Evolutionary conservation across 2,329 filamentous ascomycete species (phyloP), one percentile per base, ranked within the genome.

Genomic region (Incumbomyces lentus): DNA sequence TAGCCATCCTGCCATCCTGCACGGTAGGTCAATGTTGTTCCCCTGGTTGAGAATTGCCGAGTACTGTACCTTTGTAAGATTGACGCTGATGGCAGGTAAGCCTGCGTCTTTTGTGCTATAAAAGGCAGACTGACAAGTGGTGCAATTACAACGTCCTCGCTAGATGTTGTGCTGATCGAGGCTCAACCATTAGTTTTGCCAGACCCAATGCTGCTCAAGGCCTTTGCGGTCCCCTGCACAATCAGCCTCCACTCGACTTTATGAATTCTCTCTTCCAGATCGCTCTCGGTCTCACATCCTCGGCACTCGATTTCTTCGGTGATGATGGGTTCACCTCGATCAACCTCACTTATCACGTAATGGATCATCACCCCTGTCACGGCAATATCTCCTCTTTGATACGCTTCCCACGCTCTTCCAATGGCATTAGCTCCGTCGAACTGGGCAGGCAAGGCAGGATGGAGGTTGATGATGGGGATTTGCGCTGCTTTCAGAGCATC

Each of bases 341-440:
- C 88, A 46, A 95, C 86, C 62, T 90, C 79, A 7, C 68, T 71
- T 51, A 85, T 81, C 39, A 94, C 87, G 64, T 89, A 82, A 67
- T 95, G 88, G 13, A 87, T 79, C 89, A 94, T 95, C 45, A 93
- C 81, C 1, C 89, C 88, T 0, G 78, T 88, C 53, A 73, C 75
- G 53, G 75, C 74, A 54, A 84, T 74, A 57, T 81, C 76, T 8
- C 86, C 75, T 52, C 74, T 75, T 60, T 80, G 65, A 61, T 84
- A 88, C 48, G 86, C 86, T 39, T 77, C 73, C 65, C 79, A 87
- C 2, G 88, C 86, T 18, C 86, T 73, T 57, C 84, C 78, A 56
- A 95, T 93, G 13, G 87, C 88, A 54, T 75, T 66, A 53, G 80
- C 78, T 3, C 88, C 88, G 55, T 89, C 84, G 60, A 87, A 89